Percentiles rank a stretch among this genome's conserved stretches.
Conservation (phyloP, 352 stramenopile species). For the Pythium plurisporium region DNA sequence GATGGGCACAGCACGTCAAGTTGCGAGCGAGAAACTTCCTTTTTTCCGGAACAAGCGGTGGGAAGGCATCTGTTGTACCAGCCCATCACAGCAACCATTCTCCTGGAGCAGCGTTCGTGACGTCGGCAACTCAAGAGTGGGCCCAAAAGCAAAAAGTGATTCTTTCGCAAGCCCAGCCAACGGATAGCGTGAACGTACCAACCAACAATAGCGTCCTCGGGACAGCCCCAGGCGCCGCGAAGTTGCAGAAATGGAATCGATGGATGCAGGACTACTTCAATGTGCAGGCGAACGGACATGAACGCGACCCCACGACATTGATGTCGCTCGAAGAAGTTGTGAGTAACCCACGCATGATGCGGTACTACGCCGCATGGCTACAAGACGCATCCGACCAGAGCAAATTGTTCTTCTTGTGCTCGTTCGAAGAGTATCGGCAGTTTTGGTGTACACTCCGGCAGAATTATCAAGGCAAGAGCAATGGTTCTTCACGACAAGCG, state of each 20-base stretch:
- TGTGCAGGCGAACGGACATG: slow-evolving; percentile 16
- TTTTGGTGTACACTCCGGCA: slow-evolving; percentile 30
- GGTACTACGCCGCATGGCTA: slow-evolving; percentile 42
- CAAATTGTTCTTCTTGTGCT: slow-evolving; percentile 45
- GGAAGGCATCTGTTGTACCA: slow-evolving; percentile 5
- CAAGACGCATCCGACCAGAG: slow-evolving; percentile 28
- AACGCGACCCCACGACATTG: slow-evolving; percentile 17
- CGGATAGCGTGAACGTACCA: slow-evolving; percentile 5
- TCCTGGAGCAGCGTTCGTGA: slow-evolving; percentile 24
- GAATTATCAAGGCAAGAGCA: slow-evolving; percentile 22
- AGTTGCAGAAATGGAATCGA: slow-evolving; percentile 71
- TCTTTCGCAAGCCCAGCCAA: slow-evolving; percentile 43
- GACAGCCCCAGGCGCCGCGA: slow-evolving; percentile 38
- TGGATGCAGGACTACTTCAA: slow-evolving; percentile 35
- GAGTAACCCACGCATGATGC: slow-evolving; percentile 40
- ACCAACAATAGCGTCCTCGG: slow-evolving; percentile 20
- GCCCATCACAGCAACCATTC: slow-evolving; percentile 2
- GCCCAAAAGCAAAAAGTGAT: slow-evolving; percentile 72
- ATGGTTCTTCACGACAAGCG: slow-evolving; percentile 6
- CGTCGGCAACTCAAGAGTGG: slow-evolving; percentile 60
- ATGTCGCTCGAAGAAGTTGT: slow-evolving; percentile 40
- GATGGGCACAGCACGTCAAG: slow-evolving; percentile 85
- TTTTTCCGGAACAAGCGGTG: slow-evolving; percentile 33
- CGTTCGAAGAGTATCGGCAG: slow-evolving; percentile 38
- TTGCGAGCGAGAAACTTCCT: slow-evolving; percentile 78